phyloP scores from a whole-genome alignment of 306 rosid species.

The Trifolium dubium region DNA sequence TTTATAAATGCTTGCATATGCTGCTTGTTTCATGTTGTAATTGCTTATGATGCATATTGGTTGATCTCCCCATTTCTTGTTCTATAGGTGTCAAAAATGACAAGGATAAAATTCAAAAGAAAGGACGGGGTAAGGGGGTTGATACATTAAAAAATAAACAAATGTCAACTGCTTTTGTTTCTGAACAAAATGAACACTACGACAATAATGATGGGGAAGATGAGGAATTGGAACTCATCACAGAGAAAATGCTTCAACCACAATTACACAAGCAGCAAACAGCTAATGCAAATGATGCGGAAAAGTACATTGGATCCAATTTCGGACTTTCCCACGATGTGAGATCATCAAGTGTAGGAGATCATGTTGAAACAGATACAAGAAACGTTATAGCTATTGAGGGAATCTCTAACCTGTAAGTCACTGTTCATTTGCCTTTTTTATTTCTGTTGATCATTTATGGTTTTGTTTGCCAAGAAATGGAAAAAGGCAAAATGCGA shows the following conservation, averaged over 20 bases:
- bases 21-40: neutral
- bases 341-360: neutral
- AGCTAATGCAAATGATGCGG: neutral
- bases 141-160: neutral
- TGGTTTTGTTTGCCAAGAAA: neutral
- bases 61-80: neutral
- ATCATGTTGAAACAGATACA: neutral
- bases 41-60: neutral
- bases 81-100: conserved; percentile 6
- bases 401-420: neutral
- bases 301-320: neutral
- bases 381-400: neutral
- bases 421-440: neutral
- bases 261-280: neutral
- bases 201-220: conserved; percentile 2
- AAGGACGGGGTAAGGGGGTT: conserved; percentile 1
- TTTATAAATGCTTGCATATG: neutral
- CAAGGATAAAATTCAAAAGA: neutral
- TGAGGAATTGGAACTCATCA: neutral
- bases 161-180: neutral
- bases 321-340: neutral
- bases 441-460: neutral
- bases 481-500: neutral
- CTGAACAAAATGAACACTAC: neutral
- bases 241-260: neutral